Evolutionary conservation across 2,329 filamentous ascomycete genomes (phyloP), one percentile per base, ranked within the genome.

Genomic region (Cercospora zeina): DNA sequence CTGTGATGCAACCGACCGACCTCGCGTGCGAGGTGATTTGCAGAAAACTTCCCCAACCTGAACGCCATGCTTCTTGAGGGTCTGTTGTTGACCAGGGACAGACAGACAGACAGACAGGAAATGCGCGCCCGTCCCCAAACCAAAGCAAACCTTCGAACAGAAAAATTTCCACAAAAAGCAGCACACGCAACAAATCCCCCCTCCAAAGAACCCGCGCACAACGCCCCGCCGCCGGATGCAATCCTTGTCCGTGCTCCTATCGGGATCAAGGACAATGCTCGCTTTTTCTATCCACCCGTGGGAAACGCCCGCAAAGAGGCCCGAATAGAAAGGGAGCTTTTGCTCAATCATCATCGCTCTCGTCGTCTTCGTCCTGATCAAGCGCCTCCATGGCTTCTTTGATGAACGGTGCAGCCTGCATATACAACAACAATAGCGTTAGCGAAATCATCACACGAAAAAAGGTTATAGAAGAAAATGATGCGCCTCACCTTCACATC

Each of bases 331-430:
- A 39, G 11, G 3, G 36, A 13, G 3, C 19, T 30, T 5, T 21
- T 19, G 55, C 55, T 53, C 34, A 59, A 34, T 59, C 56, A 59
- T 71, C 71, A 30, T 71, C 69, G 19, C 70, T 69, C 27, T 62
- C 67, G n/a, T 70, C 67, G 8, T 71, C 70, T 33, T 70, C 69
- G 13, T 70, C 69, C 19, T 72, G 69, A 51, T 71, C 70, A 4
- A 97, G 84, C 70, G 88, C 89, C 79, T 97, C 93, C 79, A 99
- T 97, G 16, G 91, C 92, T 75, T 96, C 92, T 78, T 97, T 99
- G 77, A 99, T 97, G 76, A 92, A 89, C 66, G 90, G 89, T 67
- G 91, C 92, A 70, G 93, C 91, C 93, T 96, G 42, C n/a, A 10
- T n/a, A 42, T 2, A 51, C 7, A 30, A n/a, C n/a, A n/a, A n/a